Base-by-base conservation (phyloP, 2,329 filamentous ascomycete species). In the Pseudogymnoascus sp. region DNA sequence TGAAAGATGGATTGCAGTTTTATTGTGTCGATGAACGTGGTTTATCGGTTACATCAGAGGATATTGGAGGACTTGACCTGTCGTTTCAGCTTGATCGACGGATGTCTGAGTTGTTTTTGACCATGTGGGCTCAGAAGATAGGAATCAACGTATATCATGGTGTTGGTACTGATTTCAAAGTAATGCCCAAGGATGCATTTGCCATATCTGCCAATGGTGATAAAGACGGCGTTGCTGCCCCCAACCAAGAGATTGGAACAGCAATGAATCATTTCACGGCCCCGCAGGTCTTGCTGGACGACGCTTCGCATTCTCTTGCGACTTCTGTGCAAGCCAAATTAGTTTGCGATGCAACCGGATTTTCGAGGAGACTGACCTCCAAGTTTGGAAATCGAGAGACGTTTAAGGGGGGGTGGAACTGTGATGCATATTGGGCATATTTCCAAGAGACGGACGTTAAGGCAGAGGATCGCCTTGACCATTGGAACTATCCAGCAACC, bases 21-120 rank as follows among this genome's bases (percentile, higher is more conserved):
- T 71, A 70, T 59, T 71, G 67, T 61, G 62, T 71, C 61, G 56
- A 56, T 38, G 9, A 63, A 1, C 38, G 38, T 18, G 38, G 38
- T 11, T 11, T 42, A 42, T 42, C 38, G 16, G 38, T 42, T 11
- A 42, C 38, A 42, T 42, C 38, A 11, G 38, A 42, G 38, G 38
- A 42, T 42, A 11, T 42, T 42, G 65, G 65, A 7, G 64, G 69
- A 21, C 66, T 65, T 23, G 66, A 66, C 3, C 64, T 63, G 21
- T 66, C 68, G 4, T 53, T 69, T 6, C 68, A 72, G 61, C 46
- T 71, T n/a, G 70, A 72, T 40, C 61, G 71, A 16, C 68, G 66
- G 36, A 67, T 72, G 8, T 69, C 67, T 62, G 70, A 72, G 59
- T 62, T 72, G 12, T 63, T 72, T 43, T 63, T 72, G 1, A 71